Evolutionary conservation across 148 eudicot genomes (phyloP).

Genomic region (Rhododendron molle): DNA sequence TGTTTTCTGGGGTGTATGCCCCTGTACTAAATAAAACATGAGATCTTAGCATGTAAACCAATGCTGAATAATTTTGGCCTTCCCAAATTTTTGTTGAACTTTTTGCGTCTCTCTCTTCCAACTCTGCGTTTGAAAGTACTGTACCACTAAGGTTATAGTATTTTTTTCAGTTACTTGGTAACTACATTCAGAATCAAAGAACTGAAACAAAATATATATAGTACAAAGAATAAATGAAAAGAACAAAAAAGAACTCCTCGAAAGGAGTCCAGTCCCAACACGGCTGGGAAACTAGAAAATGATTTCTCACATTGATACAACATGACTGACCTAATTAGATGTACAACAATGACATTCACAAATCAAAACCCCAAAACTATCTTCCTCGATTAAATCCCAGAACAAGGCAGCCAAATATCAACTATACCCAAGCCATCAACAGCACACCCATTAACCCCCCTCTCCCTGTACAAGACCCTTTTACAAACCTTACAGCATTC

Average conservation of each 20-base stretch:
- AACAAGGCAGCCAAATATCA: neutral
- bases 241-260: neutral
- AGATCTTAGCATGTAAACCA: neutral
- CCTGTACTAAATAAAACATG: neutral
- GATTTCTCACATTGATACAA: constrained; percentile 1
- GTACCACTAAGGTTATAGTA: neutral
- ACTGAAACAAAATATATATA: neutral
- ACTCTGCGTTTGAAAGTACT: neutral
- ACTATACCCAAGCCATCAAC: neutral
- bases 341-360: neutral
- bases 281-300: neutral
- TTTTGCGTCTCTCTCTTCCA: neutral
- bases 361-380: neutral
- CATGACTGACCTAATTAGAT: neutral
- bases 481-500: neutral
- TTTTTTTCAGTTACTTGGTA: neutral
- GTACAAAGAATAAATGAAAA: neutral
- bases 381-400: neutral
- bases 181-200: neutral
- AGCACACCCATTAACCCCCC: neutral
- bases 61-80: neutral
- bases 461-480: neutral
- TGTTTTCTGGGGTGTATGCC: neutral
- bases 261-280: neutral
- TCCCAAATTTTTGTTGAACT: neutral